Base-by-base conservation (phyloP, 192 early-diverging fungal species). In the Phlyctochytrium bullatum region DNA sequence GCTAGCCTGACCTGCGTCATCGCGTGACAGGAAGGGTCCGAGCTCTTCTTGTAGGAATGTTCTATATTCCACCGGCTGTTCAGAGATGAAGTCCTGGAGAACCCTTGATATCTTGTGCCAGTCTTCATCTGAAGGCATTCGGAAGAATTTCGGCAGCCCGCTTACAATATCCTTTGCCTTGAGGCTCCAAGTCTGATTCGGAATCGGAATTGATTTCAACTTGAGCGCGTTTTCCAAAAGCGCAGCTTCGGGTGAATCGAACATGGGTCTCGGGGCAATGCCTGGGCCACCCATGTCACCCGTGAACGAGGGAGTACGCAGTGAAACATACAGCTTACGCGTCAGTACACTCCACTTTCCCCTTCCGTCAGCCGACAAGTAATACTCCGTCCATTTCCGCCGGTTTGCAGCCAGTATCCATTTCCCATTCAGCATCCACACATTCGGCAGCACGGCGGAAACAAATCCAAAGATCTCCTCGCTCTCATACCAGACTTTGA, bases 381-480 rank as follows among this genome's bases (percentile, higher is more conserved):
- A 71, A 36, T 64, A 25, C 34, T 51, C 63, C 25, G 24, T 12
- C 80, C 80, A 81, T 47, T 28, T 63, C 33, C 56, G 58, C 31
- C 80, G 62, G 36, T 81, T 76, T 31, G 68, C 36, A 58, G 62
- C 70, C 1, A 71, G 65, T 31, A 76, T 52, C 32, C 68, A 66
- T 20, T 71, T 47, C 3, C 80, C 76, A 66, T 81, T 65, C 36
- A 81, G 33, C 29, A 64, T 65, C 80, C 80, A 81, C 34, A 78
- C 64, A 30, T 68, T 62, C 23, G 80, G 80, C 36, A 81, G 29
- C 4, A 54, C 47, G 27, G 52, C 36, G n/a, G 66, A 30, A 16
- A 75, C n/a, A 52, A 81, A 81, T 28, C 80, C 80, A 6, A 72
- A 52, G 20, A 68, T 20, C 3, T 68, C 31, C 30, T 62, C 40